A percentile compares a stretch with the other conserved stretches of the same genome.
These are phyloP conservation scores for Pichia cactophila DNA, from an alignment of 1,139 yeast species.

Conservation along the genomic window DNA sequence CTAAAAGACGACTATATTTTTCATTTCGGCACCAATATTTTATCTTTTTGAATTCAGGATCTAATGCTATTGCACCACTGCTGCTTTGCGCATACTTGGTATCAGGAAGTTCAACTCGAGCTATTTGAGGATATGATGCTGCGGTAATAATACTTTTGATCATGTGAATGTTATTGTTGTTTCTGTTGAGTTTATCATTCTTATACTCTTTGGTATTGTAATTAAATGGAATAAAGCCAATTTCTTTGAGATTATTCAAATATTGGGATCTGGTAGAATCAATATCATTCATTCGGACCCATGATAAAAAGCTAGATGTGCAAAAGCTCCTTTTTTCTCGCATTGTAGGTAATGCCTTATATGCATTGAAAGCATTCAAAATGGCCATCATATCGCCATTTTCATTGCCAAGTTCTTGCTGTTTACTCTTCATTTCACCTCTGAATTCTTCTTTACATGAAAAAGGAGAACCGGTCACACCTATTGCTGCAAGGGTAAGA, in stretches of 20 bases:
- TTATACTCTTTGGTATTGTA: slow-evolving; percentile 28
- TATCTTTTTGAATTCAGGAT: slow-evolving; percentile 70
- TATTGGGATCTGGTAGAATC: slow-evolving; percentile 64
- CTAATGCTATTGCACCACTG: slow-evolving; percentile 75
- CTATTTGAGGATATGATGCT: slow-evolving; percentile 74
- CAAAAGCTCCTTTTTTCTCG: slow-evolving; percentile 43
- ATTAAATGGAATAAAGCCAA: slow-evolving; percentile 61
- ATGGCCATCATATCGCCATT: slow-evolving; percentile 73
- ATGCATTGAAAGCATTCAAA: slow-evolving; percentile 49
- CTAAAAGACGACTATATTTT: slow-evolving; percentile 11
- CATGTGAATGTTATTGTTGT: slow-evolving; percentile 42
- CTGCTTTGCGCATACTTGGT: slow-evolving; percentile 63
- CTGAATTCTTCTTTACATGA: slow-evolving; percentile 51
- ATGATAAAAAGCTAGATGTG: slow-evolving; percentile 56
- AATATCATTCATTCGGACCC: slow-evolving; percentile 61
- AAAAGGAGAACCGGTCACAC: slow-evolving; percentile 72
- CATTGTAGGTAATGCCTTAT: slow-evolving; percentile 29
- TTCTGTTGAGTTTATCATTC: slow-evolving; percentile 34
- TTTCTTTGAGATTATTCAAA: slow-evolving; percentile 57
- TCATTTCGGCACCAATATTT: slow-evolving; percentile 69
- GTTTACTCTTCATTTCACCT: slow-evolving; percentile 49
- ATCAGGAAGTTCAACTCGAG: slow-evolving; percentile 76
- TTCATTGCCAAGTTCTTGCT: slow-evolving; percentile 36
- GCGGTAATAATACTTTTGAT: slow-evolving; percentile 69
- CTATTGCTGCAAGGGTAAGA: slow-evolving; percentile 65